Base-by-base conservation (phyloP, 352 stramenopile genomes). In the Hyaloperonospora arabidopsidis region DNA sequence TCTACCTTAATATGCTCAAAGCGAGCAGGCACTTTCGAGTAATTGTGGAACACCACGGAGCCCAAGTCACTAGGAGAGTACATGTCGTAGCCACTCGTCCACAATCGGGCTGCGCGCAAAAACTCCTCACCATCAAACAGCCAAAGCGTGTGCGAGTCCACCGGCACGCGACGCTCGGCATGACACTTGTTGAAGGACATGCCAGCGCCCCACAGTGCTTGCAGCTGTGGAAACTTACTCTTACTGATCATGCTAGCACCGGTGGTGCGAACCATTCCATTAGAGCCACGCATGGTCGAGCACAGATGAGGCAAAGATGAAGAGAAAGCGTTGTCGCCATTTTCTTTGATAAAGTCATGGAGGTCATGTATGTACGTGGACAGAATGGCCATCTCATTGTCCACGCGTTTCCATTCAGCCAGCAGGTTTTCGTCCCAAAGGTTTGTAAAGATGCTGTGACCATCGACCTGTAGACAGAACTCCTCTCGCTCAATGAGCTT, bases 161-260 rank as follows among this genome's bases (percentile, higher is more conserved):
- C 72, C 1, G 57, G 72, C 47, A 86, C 79, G 13, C 78, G 78
- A 17, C 68, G 74, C 65, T 93, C 82, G 10, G 82, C 80, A 53
- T 92, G 82, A 54, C 82, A 92, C 64, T 92, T 92, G 68, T 71
- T 80, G 48, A 89, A 92, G n/a, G 76, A 89, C 6, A 93, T 59
- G 15, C 82, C 82, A 19, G 78, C 82, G 19, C 82, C 79, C 82
- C 82, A 93, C 7, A 93, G 61, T 28, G 79, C 78, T 28, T 66
- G 67, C 21, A 93, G 48, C 61, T 90, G 80, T 14, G 83, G 83
- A 49, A 79, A 83, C 54, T 91, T 87, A 21, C 76, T 78, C 34
- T 49, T 60, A 19, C 57, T 74, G 52, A 91, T 93, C 79, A 89
- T 91, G 53, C 79, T 90, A 45, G 83, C 83, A 35, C 83, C 83